phyloP scores from a whole-genome alignment of 768 basidiomycete species.

The Boletus speciosus region DNA sequence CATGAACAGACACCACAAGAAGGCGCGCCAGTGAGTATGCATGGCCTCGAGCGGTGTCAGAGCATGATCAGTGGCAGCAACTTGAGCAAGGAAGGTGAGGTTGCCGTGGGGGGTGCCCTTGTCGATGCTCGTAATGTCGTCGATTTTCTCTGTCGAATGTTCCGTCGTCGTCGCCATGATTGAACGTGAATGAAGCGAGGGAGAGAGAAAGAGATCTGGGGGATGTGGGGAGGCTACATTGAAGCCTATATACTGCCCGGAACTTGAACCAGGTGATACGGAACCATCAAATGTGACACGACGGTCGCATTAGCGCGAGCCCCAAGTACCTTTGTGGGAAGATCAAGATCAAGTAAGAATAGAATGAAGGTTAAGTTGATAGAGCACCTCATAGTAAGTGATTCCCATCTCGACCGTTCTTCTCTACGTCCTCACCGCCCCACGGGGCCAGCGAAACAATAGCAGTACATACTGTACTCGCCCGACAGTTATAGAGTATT shows the following conservation, averaged over 20 bases:
- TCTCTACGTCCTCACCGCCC: too few species aligned
- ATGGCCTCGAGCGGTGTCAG: slow-evolving; percentile 20
- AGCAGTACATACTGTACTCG: too few species aligned
- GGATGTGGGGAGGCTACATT: background rate
- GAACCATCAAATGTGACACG: too few species aligned
- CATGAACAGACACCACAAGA: slow-evolving; percentile 25
- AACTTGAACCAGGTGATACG: background rate
- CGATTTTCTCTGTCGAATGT: slow-evolving; percentile 6
- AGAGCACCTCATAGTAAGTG: too few species aligned
- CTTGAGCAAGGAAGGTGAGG: slow-evolving; percentile 21
- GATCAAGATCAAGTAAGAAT: too few species aligned
- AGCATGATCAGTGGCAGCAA: slow-evolving; percentile 21
- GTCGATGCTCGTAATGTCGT: slow-evolving; percentile 8
- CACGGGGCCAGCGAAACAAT: too few species aligned
- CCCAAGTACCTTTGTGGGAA: too few species aligned
- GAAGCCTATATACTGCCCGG: background rate
- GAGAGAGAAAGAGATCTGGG: background rate
- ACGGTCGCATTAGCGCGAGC: too few species aligned
- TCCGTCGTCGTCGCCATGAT: slow-evolving; percentile 2
- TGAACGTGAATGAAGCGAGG: background rate
- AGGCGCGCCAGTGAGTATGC: slow-evolving; percentile 23
- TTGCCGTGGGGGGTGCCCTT: slow-evolving; percentile 5
- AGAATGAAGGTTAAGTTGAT: too few species aligned
- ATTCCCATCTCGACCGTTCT: too few species aligned
- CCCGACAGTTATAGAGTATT: too few species aligned